These are phyloP conservation scores for Atkinsonella texensis DNA, from an alignment of 2,329 filamentous ascomycete genomes.

Conservation along the genomic window DNA sequence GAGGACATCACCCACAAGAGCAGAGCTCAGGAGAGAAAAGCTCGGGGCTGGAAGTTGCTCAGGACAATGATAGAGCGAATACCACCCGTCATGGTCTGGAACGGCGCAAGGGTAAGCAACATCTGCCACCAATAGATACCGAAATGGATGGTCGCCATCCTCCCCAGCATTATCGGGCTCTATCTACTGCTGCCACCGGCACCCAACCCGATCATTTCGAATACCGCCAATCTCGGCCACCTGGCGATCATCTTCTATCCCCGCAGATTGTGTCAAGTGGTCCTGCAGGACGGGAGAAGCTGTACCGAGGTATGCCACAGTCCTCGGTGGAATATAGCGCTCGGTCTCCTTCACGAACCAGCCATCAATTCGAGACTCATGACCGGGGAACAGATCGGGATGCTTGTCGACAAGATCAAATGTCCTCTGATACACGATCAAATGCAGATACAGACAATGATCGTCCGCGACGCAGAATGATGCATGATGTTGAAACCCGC, in stretches of 20 bases:
- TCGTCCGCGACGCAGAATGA: slow-evolving; percentile 16
- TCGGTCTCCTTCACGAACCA: slow-evolving; percentile 20
- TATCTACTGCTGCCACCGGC: slow-evolving; percentile 22
- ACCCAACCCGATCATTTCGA: slow-evolving; percentile 21
- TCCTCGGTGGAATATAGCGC: slow-evolving; percentile 20
- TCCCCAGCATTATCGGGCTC: slow-evolving; percentile 22
- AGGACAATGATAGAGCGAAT: not conserved
- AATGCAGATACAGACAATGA: slow-evolving; percentile 16
- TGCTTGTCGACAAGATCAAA: slow-evolving; percentile 15
- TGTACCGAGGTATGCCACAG: slow-evolving; percentile 21
- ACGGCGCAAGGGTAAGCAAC: slow-evolving; percentile 22
- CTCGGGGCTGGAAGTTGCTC: not conserved
- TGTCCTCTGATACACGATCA: slow-evolving; percentile 17
- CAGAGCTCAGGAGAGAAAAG: not conserved
- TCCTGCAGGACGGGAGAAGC: slow-evolving; percentile 29
- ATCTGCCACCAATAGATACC: slow-evolving; percentile 35
- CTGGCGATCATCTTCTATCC: slow-evolving; percentile 25
- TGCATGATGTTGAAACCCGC: slow-evolving; percentile 21
- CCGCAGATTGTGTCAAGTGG: slow-evolving; percentile 31
- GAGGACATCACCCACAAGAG: not conserved
- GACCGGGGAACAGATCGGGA: slow-evolving; percentile 16
- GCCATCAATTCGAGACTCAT: slow-evolving; percentile 14
- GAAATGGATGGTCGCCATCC: slow-evolving; percentile 18
- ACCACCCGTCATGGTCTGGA: slow-evolving; percentile 12
- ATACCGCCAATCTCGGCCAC: slow-evolving; percentile 15